A percentile compares a stretch with the other conserved stretches of the same genome.
These are phyloP conservation scores for Fusarium graminum DNA, from an alignment of 2,329 filamentous ascomycete genomes.

Conservation along the genomic window DNA sequence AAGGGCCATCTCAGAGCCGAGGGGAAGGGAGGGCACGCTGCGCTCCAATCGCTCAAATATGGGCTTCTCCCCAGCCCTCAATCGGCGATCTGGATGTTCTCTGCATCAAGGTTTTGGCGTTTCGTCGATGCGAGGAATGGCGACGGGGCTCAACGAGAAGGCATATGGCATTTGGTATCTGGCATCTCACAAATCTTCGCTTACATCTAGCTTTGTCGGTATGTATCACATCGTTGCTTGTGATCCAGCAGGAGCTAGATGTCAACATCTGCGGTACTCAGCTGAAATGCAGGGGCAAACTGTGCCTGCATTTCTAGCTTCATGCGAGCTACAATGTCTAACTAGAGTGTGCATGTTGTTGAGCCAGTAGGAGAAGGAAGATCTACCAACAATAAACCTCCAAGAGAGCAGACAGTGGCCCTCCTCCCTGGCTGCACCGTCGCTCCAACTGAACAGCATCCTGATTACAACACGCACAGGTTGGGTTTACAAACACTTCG, in stretches of 20 bases:
- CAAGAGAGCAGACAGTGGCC: neutral
- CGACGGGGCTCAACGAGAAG: slow-evolving; percentile 15
- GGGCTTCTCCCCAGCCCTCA: slow-evolving; percentile 4
- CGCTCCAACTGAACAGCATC: neutral
- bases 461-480: neutral
- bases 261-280: neutral
- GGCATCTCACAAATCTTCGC: slow-evolving; percentile 11
- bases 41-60: slow-evolving; percentile 14
- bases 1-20: neutral
- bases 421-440: neutral
- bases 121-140: slow-evolving; percentile 32
- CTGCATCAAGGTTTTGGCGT: slow-evolving; percentile 15
- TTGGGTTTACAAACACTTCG: neutral
- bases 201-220: slow-evolving; percentile 3
- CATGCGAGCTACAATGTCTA: slow-evolving; percentile 2
- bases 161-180: neutral
- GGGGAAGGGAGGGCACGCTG: slow-evolving; percentile 14
- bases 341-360: slow-evolving; percentile 5
- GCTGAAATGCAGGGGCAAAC: slow-evolving; percentile 14
- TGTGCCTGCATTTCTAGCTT: slow-evolving; percentile 24
- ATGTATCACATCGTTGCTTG: slow-evolving; percentile 27
- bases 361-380: neutral
- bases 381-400: neutral
- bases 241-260: slow-evolving; percentile 11
- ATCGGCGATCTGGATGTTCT: slow-evolving; percentile 29